Evolutionary conservation across 2,329 filamentous ascomycete genomes (phyloP).

Genomic region (Tolypocladium tundrense): DNA sequence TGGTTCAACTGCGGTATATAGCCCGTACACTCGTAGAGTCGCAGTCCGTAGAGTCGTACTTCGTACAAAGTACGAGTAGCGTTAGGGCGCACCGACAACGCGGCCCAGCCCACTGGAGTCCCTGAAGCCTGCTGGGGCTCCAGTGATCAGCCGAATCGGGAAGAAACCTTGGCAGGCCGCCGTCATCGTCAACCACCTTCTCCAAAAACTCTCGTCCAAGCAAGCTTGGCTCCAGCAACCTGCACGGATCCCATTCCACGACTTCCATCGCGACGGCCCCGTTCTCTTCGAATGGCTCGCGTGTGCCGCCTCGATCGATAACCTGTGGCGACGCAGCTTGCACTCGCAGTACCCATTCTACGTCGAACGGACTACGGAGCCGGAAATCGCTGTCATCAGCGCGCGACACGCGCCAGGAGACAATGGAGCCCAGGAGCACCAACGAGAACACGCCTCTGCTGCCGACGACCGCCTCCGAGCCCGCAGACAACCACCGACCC

Average conservation of each 20-base stretch:
- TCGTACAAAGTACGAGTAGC: background rate
- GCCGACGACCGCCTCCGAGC: background rate
- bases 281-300: background rate
- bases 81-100: background rate
- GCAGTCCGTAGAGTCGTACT: too few species aligned
- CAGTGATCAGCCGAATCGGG: background rate
- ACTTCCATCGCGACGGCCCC: background rate
- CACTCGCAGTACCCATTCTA: background rate
- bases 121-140: background rate
- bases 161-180: background rate
- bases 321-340: background rate
- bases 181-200: background rate
- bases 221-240: background rate
- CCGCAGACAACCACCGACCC: slow-evolving; percentile 17
- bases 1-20: too few species aligned
- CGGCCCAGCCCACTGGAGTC: background rate
- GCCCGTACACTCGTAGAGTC: too few species aligned
- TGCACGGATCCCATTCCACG: background rate
- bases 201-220: background rate
- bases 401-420: background rate
- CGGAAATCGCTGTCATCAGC: background rate
- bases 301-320: background rate
- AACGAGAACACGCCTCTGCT: slow-evolving; percentile 4
- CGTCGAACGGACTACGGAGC: background rate
- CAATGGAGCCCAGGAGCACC: slow-evolving; percentile 1